Base-by-base conservation (phyloP, 1,284 basidiomycete species). In the Cyathus olla region DNA sequence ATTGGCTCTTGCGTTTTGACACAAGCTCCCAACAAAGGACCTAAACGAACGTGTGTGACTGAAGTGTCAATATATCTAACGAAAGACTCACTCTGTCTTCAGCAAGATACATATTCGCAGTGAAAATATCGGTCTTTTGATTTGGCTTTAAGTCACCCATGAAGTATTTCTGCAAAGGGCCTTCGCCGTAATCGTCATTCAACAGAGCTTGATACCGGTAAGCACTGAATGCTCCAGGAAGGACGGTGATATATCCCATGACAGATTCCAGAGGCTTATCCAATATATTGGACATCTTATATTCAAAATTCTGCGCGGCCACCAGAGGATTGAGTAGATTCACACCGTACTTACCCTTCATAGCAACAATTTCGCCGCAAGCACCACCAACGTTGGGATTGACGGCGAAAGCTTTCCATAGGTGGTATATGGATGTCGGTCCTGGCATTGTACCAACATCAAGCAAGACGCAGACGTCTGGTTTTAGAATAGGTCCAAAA, bases 41-140 rank as follows among this genome's bases (percentile, higher is more conserved):
- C 22, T 61, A 46, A 21, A 84, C 92, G 69, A 92, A 94, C 48
- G 88, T 90, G 74, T 94, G 92, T 27, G 81, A 81, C 74, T 93
- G 93, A 85, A 98, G 99, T 4, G 96, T 97, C 54, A 98, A 95
- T 55, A 99, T 95, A 80, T 99, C 97, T 79, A 98, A 99, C 78
- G 97, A 99, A 48, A 98, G 82, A 65, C 13, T 35, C 13, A 99
- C 98, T 72, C 97, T 94, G 82, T 98, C 96, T 73, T 94, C 94
- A 24, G 95, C 95, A 63, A 95, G 88, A 75, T 95, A 95, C 93
- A 95, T 96, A 82, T 96, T 96, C 78, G 51, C 61, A 83, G 82
- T 91, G 67, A 94, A 94, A n/a, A 94, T 79, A 28, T 91, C 91
- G 37, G 92, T 92, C 46, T 80, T 78, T 85, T 35, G 74, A 68